Percentiles rank a stretch among this genome's conserved stretches.
Evolutionary conservation across 768 basidiomycete genomes (phyloP).

Genomic region (Ramaria sp.): DNA sequence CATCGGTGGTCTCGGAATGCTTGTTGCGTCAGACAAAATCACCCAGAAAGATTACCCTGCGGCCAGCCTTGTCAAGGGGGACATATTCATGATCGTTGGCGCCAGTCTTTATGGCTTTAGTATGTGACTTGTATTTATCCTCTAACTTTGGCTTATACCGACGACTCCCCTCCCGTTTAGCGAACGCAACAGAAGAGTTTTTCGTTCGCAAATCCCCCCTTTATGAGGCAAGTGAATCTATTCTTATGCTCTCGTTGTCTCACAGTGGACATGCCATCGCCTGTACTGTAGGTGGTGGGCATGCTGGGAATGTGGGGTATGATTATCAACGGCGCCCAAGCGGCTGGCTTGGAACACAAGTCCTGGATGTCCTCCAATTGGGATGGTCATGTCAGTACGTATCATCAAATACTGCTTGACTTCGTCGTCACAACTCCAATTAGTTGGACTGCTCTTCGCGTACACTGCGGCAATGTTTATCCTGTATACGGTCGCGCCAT

Average conservation of each 20-base stretch:
- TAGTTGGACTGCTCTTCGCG: constrained; percentile 42
- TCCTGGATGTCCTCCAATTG: constrained; percentile 57
- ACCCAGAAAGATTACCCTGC: constrained; percentile 70
- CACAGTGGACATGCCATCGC: background rate
- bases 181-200: constrained; percentile 84
- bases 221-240: constrained; percentile 41
- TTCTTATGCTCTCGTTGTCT: background rate
- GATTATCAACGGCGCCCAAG: constrained; percentile 70
- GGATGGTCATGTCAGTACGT: constrained; percentile 60
- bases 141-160: background rate
- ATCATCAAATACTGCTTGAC: constrained; percentile 11
- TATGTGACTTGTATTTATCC: constrained; percentile 26
- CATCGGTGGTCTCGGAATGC: constrained; percentile 64
- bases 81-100: constrained; percentile 79
- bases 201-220: constrained; percentile 70
- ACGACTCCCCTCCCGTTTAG: constrained; percentile 23
- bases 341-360: constrained; percentile 61
- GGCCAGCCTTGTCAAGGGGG: constrained; percentile 59
- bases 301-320: constrained; percentile 81
- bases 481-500: constrained; percentile 76
- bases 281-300: constrained; percentile 50
- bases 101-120: constrained; percentile 82
- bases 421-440: background rate
- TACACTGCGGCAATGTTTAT: constrained; percentile 71
- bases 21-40: constrained; percentile 68